Evolutionary conservation across 2,329 filamentous ascomycete genomes (phyloP).

Genomic region (Shiraia bambusicola): DNA sequence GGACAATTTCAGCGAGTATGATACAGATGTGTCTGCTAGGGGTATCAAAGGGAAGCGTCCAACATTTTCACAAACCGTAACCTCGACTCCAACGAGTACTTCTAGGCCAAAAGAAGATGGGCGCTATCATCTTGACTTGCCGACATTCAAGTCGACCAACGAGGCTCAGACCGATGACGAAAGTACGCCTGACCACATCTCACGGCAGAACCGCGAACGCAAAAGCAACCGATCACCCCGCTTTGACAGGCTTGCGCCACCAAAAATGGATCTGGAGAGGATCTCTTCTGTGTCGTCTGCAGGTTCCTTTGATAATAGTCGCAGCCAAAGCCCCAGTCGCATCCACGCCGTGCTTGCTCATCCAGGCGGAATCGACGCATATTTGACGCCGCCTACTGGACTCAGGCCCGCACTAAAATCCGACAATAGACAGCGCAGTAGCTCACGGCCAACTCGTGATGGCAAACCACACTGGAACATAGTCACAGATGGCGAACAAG

Average conservation of each 20-base stretch:
- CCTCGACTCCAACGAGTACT: slow-evolving; percentile 26
- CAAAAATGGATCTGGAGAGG: slow-evolving; percentile 50
- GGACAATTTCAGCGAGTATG: slow-evolving; percentile 43
- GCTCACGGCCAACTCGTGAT: slow-evolving; percentile 42
- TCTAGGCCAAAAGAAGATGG: slow-evolving; percentile 26
- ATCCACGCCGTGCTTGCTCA: slow-evolving; percentile 36
- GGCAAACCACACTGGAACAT: slow-evolving; percentile 61
- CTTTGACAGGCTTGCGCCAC: slow-evolving; percentile 51
- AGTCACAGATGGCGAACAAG: slow-evolving; percentile 47
- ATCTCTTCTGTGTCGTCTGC: slow-evolving; percentile 27
- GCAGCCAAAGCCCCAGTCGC: slow-evolving; percentile 24
- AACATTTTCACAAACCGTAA: slow-evolving; percentile 36
- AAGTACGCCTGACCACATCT: slow-evolving; percentile 40
- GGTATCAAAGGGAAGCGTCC: slow-evolving; percentile 15
- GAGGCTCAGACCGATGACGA: slow-evolving; percentile 33
- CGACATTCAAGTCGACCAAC: slow-evolving; percentile 37
- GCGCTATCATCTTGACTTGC: slow-evolving; percentile 38
- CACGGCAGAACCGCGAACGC: slow-evolving; percentile 44
- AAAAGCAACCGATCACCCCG: slow-evolving; percentile 44
- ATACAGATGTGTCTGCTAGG: slow-evolving; percentile 26
- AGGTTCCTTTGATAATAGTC: slow-evolving; percentile 25
- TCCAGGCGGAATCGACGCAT: slow-evolving; percentile 33
- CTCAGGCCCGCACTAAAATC: slow-evolving; percentile 23
- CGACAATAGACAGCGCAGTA: slow-evolving; percentile 18
- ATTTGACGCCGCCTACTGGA: slow-evolving; percentile 31